Evolutionary conservation across 345 rosid genomes (phyloP).

Genomic region (Reutealis trisperma): DNA sequence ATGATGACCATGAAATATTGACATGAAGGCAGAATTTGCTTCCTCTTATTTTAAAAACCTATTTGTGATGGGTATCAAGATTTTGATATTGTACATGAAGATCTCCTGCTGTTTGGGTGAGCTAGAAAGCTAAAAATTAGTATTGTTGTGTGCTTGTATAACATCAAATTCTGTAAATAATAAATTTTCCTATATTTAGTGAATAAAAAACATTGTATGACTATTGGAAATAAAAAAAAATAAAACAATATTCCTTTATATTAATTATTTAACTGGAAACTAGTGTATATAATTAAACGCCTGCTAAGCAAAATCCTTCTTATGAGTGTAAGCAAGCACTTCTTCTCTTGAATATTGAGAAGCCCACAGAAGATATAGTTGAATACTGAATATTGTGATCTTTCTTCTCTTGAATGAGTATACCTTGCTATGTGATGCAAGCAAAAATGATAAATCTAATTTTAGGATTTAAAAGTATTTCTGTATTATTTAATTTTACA

Average conservation of each 20-base stretch:
- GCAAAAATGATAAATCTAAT: no score
- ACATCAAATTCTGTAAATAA: background rate
- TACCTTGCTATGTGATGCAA: background rate
- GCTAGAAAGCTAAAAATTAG: no score
- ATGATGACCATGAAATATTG: conserved; percentile 48
- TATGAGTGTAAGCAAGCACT: no score
- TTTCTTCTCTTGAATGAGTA: background rate
- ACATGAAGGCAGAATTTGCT: background rate
- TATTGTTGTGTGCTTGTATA: background rate
- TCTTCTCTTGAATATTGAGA: no score
- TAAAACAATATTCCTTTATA: background rate
- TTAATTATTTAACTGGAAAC: background rate
- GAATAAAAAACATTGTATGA: background rate
- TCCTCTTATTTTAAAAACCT: background rate
- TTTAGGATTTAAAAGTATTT: no score
- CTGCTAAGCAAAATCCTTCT: background rate
- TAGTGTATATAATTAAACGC: background rate
- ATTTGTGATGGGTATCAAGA: conserved; percentile 1
- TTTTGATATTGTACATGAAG: background rate
- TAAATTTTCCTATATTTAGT: background rate
- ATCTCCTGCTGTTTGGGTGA: background rate
- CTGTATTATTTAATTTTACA: no score
- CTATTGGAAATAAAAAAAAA: background rate
- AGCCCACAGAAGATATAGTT: no score
- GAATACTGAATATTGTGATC: background rate